A percentile compares a stretch with the other conserved stretches of the same genome.
These are phyloP conservation scores for Gracilaria vermiculophylla DNA, from an alignment of 23 red algal genomes.

Conservation along the genomic window DNA sequence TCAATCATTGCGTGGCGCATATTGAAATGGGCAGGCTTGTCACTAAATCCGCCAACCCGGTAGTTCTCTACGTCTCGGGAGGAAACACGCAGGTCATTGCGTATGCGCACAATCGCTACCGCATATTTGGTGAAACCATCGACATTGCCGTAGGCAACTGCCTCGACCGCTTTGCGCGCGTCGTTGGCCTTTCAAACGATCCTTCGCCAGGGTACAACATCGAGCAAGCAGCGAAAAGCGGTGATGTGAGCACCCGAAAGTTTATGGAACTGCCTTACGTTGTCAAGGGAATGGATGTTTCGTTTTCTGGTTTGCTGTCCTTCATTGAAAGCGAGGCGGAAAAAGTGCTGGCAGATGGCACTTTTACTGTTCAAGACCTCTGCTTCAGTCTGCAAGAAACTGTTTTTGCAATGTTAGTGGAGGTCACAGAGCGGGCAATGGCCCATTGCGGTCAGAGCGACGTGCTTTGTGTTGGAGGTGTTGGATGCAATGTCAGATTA, in stretches of 20 bases:
- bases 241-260: constrained; percentile 24
- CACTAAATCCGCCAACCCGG: constrained; percentile 79
- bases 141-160: constrained; percentile 99
- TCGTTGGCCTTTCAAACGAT: constrained; percentile 89
- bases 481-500: constrained; percentile 96
- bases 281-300: constrained; percentile 99
- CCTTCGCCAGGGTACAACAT: constrained; percentile 95
- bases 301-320: constrained; percentile 94
- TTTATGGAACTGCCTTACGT: constrained; percentile 90
- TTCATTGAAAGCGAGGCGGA: constrained; percentile 71
- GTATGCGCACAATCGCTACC: constrained; percentile 87
- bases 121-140: constrained; percentile 99
- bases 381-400: constrained; percentile 99
- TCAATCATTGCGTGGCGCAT: constrained; percentile 99
- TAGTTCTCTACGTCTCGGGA: constrained; percentile 93
- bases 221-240: constrained; percentile 86
- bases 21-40: constrained; percentile 99
- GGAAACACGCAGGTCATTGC: constrained; percentile 99
- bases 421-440: constrained; percentile 98
- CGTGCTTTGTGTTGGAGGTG: constrained; percentile 96
- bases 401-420: constrained; percentile 97
- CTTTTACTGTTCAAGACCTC: constrained; percentile 77
- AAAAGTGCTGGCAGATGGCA: constrained; percentile 26
- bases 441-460: constrained; percentile 90
- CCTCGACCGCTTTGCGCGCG: constrained; percentile 95